phyloP scores from a whole-genome alignment of 2,329 filamentous ascomycete genomes.

The Aureobasidium sp. region DNA sequence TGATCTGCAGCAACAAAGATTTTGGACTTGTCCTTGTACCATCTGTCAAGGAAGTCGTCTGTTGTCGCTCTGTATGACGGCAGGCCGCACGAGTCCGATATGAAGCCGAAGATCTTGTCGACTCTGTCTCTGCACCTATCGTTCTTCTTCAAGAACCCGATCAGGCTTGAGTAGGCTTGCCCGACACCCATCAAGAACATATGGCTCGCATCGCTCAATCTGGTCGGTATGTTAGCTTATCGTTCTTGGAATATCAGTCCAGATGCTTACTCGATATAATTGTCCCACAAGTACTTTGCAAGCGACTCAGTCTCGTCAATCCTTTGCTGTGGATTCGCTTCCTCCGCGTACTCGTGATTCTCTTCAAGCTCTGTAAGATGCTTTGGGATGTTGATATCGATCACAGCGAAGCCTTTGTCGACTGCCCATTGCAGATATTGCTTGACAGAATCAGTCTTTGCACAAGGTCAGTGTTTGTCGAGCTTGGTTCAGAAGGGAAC shows the following conservation, averaged over 20 bases:
- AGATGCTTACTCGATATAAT: constrained; percentile 66
- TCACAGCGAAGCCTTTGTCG: constrained; percentile 67
- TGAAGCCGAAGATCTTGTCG: constrained; percentile 69
- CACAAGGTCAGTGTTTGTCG: constrained; percentile 31
- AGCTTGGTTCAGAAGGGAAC: neutral
- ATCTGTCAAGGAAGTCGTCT: constrained; percentile 63
- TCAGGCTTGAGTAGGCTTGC: constrained; percentile 76
- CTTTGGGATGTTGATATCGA: constrained; percentile 86
- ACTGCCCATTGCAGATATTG: constrained; percentile 80
- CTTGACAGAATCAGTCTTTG: constrained; percentile 69
- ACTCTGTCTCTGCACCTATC: constrained; percentile 56
- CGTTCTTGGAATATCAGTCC: no score
- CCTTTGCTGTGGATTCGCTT: constrained; percentile 39
- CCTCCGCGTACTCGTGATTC: constrained; percentile 27
- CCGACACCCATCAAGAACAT: constrained; percentile 84
- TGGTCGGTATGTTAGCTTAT: constrained; percentile 15
- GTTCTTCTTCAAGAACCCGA: constrained; percentile 64
- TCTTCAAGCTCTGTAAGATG: constrained; percentile 56
- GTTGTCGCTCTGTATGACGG: constrained; percentile 56
- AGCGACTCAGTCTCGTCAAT: constrained; percentile 54
- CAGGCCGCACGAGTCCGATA: constrained; percentile 59
- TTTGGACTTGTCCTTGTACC: constrained; percentile 76
- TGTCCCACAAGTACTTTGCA: constrained; percentile 88
- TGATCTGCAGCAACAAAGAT: constrained; percentile 72
- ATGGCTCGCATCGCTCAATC: constrained; percentile 57